Evolutionary conservation across 805 yeast species (phyloP).

Genomic region (Cyberlindnera galapagoensis): DNA sequence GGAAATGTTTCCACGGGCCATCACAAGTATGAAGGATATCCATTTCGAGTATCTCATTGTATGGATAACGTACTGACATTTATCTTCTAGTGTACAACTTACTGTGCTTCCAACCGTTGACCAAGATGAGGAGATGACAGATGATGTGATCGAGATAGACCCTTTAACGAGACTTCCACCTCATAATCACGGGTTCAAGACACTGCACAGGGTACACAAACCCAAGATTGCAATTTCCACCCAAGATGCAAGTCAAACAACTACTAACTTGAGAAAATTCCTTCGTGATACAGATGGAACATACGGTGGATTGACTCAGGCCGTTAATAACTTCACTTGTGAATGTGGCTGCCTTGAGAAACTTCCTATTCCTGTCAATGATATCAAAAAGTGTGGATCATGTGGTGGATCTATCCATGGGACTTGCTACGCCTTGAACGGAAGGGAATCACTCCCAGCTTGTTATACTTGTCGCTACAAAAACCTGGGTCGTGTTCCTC

Average conservation of each 20-base stretch:
- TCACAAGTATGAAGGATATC: constrained; percentile 20
- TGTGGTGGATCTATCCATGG: constrained; percentile 30
- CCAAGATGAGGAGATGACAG: no score
- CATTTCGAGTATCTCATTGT: no score
- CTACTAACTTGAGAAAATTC: constrained; percentile 24
- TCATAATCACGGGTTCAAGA: no score
- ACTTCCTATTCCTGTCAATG: constrained; percentile 7
- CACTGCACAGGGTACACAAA: not conserved
- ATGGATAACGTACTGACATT: no score
- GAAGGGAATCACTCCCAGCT: constrained; percentile 10
- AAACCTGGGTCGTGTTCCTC: constrained; percentile 11
- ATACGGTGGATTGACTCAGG: no score
- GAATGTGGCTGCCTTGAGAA: constrained; percentile 27
- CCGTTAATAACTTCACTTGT: constrained; percentile 5
- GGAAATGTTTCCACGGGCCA: constrained; percentile 28
- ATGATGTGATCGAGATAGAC: no score
- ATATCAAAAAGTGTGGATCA: constrained; percentile 19
- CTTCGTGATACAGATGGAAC: constrained; percentile 24
- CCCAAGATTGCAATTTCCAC: constrained; percentile 2
- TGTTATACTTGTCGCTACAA: constrained; percentile 25
- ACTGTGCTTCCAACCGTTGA: no score
- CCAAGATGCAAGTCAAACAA: constrained; percentile 27
- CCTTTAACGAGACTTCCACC: no score
- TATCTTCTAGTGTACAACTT: no score
- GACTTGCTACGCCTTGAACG: constrained; percentile 27